Base-by-base conservation (phyloP, 2,329 filamentous ascomycete genomes). In the Cladophialophora carrionii region DNA sequence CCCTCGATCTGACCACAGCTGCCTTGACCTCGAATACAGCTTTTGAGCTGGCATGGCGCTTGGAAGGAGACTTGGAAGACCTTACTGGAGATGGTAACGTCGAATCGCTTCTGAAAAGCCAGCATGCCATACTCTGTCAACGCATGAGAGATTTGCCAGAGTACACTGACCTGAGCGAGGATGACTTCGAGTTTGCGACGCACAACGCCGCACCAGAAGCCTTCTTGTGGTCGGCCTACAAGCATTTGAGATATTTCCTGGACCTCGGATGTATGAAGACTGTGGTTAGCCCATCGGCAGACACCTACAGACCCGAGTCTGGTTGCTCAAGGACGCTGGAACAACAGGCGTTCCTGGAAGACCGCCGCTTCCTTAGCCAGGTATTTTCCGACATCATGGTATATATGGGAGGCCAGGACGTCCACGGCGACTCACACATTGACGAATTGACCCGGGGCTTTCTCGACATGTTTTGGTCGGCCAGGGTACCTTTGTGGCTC, bases 391-490 rank as follows among this genome's bases (percentile, higher is more conserved):
- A 49, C 46, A 20, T 49, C 46, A 24, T 8, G 8, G 46, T 20
- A 6, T 49, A 49, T 17, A 24, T 24, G 22, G 46, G 22, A 8
- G 22, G 46, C 6, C 22, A 24, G 46, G 9, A 49, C 14, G 17
- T 8, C 22, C 22, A 24, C 7, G 12, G 22, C 2, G 22, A 24
- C 46, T 49, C n/a, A 5, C 46, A 20, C 46, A 22, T 4, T 24
- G 46, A 49, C 22, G 46, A 49, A 49, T 12, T 49, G 46, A 49
- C 46, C n/a, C n/a, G 22, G 22, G 46, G n/a, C 46, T 49, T 49
- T 49, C n/a, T 49, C 10, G n/a, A 49, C 46, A 22, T 49, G n/a
- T 49, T 49, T 24, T 24, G 8, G 8, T 20, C 46, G 1, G 22
- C 8, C 7, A 49, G 10, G 4, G n/a, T 49, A 20, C 17, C 46